Base-by-base conservation (phyloP, 2,329 filamentous ascomycete species). In the Trichoderma endophyticum region DNA sequence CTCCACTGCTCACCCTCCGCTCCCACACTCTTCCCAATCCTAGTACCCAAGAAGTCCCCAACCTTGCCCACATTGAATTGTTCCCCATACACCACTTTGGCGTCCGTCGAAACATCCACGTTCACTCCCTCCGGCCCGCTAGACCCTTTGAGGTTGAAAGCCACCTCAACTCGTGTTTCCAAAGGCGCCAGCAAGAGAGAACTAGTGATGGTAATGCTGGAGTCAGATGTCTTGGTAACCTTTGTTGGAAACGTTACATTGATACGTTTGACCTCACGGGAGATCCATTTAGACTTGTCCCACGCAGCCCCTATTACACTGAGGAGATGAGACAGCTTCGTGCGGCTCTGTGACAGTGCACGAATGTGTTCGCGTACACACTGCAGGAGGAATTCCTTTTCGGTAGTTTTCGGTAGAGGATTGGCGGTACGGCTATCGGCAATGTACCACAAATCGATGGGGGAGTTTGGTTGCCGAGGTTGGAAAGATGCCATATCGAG, bases 11-110 rank as follows among this genome's bases (percentile, higher is more conserved):
- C 82, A 59, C 79, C 75, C 76, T 80, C 75, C 71, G 79, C 73
- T 74, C 79, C 74, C 71, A 79, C 73, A 80, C n/a, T 77, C 75
- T 61, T 84, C 81, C 77, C 91, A 82, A 79, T 86, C 85, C 78
- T 79, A 43, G 86, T 86, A 14, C 83, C 80, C 74, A 96, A 78
- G 75, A 92, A 94, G 70, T 93, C 91, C n/a, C 83, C 84, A 84
- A 96, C 91, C 81, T 93, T 94, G 64, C 85, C 87, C 74, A 90
- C 89, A 74, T 93, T 93, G 79, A 95, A 94, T 73, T 88, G 86
- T 81, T 95, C 92, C 0, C 93, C 93, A 78, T 96, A 96, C 2
- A 94, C 84, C 1, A 95, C 89, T 67, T 84, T 85, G 0, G 90
- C 92, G 26, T 82, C 83, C 1, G 86, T 84, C 6, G 81, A 82